Evolutionary conservation across 1,139 yeast genomes (phyloP).

Genomic region (Sporopachydermia cereana): DNA sequence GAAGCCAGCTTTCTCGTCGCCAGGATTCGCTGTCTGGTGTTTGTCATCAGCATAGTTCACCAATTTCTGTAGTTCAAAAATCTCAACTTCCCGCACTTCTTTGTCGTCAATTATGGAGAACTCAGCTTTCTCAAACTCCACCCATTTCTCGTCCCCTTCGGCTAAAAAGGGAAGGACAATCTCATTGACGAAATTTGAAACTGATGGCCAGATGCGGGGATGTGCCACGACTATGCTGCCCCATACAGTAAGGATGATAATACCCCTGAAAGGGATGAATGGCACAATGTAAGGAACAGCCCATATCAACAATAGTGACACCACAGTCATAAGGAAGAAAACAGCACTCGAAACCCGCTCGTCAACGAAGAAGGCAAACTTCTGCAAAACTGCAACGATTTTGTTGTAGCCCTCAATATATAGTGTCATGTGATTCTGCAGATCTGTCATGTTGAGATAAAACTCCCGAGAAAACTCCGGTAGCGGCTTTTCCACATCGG

Average conservation of each 20-base stretch:
- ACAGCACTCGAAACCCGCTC: constrained; percentile 50
- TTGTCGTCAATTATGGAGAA: constrained; percentile 22
- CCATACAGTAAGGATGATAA: constrained; percentile 40
- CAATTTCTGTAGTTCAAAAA: constrained; percentile 59
- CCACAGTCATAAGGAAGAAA: constrained; percentile 24
- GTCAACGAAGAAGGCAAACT: constrained; percentile 54
- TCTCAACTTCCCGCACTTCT: constrained; percentile 39
- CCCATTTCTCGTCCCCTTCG: constrained; percentile 33
- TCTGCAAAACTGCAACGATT: constrained; percentile 35
- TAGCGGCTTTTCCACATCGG: constrained; percentile 56
- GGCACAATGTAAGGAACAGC: constrained; percentile 27
- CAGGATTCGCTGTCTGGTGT: constrained; percentile 29
- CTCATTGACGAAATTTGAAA: constrained; percentile 39
- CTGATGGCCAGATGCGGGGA: constrained; percentile 37
- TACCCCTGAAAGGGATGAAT: constrained; percentile 23
- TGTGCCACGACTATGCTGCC: constrained; percentile 34
- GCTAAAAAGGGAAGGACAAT: constrained; percentile 35
- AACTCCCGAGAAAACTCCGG: constrained; percentile 76
- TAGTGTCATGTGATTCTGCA: constrained; percentile 71
- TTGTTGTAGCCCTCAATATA: constrained; percentile 57
- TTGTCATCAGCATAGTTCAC: constrained; percentile 43
- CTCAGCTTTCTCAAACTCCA: constrained; percentile 24
- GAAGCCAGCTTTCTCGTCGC: constrained; percentile 10
- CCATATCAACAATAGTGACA: constrained; percentile 21
- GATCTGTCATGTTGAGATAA: constrained; percentile 64